Evolutionary conservation across 169 alveolate genomes (phyloP), one percentile per base, ranked within the genome.

Genomic region (Eimeria tenella): DNA sequence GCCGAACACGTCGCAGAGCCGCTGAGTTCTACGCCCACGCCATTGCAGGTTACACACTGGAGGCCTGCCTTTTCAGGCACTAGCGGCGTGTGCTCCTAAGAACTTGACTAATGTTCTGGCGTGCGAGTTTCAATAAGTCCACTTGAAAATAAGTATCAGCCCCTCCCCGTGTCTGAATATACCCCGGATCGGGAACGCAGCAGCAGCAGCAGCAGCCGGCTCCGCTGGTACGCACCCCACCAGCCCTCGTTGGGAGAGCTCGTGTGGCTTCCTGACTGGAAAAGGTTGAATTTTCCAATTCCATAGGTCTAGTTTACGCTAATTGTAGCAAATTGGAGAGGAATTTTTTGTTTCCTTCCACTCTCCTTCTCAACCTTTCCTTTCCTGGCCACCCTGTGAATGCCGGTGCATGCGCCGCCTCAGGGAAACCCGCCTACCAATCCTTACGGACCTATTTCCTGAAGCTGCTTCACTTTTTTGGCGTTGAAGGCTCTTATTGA

Each of bases 161-260:
- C 11, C 25, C 15, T 31, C 15, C 56, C 17, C 56, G 5, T 71
- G 82, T 71, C 82, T 71, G 82, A 31, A n/a, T 71, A 31, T 31
- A 9, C 23, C 82, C 82, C 55, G 53, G 17, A 31, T 19, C 42
- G 82, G 3, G 42, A n/a, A n/a, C 5, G 63, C 21, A 75, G 89
- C 77, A 17, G 49, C 25, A 9, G 65, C 56, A 23, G 89, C 89
- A 23, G 89, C 89, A 60, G 89, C 89, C 73, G 89, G 31, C 89
- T 81, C 15, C 89, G 7, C 74, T 25, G 74, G 73, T 21, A n/a
- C 15, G 89, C 89, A 81, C 89, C 89, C 89, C 89, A 81, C 89
- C 89, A 81, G 73, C 89, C 89, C 89, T 55, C 60, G 70, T 25
- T 21, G n/a, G 42, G 55, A 55, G 19, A 21, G 65, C 89, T 81